Conservation (phyloP, 352 stramenopile species). For the Phytophthora pistaciae region DNA sequence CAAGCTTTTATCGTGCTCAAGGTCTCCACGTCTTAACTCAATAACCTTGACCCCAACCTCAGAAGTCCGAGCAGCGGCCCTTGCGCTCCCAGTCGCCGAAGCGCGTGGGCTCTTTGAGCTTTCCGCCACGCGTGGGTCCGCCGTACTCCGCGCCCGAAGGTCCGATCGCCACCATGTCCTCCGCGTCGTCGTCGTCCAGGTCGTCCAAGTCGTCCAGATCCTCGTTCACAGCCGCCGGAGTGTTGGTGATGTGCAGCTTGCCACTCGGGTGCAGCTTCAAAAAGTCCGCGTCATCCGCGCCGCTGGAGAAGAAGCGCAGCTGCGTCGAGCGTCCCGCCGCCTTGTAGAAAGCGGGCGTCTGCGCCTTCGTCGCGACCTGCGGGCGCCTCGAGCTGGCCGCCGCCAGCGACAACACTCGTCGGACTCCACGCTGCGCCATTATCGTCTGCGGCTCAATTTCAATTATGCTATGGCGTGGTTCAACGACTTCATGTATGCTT, state of each 20-base stretch:
- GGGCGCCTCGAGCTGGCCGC: background rate
- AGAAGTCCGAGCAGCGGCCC: conserved; percentile 97
- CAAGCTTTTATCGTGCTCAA: background rate
- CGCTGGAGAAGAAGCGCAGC: conserved; percentile 40
- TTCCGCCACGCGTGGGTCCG: conserved; percentile 93
- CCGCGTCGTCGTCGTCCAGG: conserved; percentile 88
- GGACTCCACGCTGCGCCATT: conserved; percentile 28
- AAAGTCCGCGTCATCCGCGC: conserved; percentile 44
- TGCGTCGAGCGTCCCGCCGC: background rate
- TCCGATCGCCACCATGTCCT: conserved; percentile 95
- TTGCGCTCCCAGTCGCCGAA: conserved; percentile 99
- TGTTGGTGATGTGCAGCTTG: conserved; percentile 34
- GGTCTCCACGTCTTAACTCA: background rate
- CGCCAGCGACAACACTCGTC: conserved; percentile 17
- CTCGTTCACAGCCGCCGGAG: conserved; percentile 15
- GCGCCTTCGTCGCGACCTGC: background rate
- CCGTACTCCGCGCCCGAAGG: conserved; percentile 93
- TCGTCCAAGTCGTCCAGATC: conserved; percentile 25
- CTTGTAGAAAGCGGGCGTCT: background rate
- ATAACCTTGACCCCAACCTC: background rate
- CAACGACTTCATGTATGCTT: no score
- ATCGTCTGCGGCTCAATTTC: background rate
- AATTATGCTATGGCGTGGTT: background rate
- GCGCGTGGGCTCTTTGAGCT: conserved; percentile 95
- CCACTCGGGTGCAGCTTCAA: conserved; percentile 38